Evolutionary conservation across 164 flowering plant genomes (phyloP), one percentile per base, ranked within the genome.

Genomic region (Macadamia integrifolia): DNA sequence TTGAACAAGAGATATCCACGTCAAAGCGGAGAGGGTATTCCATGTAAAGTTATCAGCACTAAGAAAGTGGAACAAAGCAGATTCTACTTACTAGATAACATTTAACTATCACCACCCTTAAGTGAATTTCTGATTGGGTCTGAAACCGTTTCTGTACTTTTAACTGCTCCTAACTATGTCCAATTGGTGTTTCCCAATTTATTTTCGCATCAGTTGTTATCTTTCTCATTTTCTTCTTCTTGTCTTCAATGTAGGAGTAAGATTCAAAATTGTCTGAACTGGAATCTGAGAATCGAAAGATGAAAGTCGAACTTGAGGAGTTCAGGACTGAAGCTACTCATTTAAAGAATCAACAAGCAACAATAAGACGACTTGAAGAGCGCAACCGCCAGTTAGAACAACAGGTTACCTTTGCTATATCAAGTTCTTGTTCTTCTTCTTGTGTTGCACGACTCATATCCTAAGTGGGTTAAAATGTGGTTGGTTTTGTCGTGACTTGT

Each of bases 281-380:
- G 59, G 97, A 95, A 79, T 80, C 97, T 73, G 98, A 89, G 71
- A 95, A 92, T 71, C 83, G 97, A 65, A 95, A 90, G 79, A 92
- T 95, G 99, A 95, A 89, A 83, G 84, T 89, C 68, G 99, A 95
- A 75, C 97, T 95, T 58, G 99, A 95, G 75, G 99, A 95, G 65
- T 95, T 79, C 76, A 84, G 98, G 77, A 78, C 94, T 55, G 99
- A 95, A 81, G 93, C 99, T 70, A 78, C 96, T 71, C 98, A 92
- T 77, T 71, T 95, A 71, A 92, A 90, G 77, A 95, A 95, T 83
- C 99, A 95, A 75, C 99, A 95, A 78, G 96, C 99, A 66, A 95
- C 99, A 61, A 92, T 95, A 73, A 85, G 98, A 76, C 88, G 99
- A 81, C 92, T 92, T 62, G 99, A 95, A 80, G 99, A 95, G 63